Conservation (phyloP, 1,284 basidiomycete genomes). For the Irpex rosettiformis region DNA sequence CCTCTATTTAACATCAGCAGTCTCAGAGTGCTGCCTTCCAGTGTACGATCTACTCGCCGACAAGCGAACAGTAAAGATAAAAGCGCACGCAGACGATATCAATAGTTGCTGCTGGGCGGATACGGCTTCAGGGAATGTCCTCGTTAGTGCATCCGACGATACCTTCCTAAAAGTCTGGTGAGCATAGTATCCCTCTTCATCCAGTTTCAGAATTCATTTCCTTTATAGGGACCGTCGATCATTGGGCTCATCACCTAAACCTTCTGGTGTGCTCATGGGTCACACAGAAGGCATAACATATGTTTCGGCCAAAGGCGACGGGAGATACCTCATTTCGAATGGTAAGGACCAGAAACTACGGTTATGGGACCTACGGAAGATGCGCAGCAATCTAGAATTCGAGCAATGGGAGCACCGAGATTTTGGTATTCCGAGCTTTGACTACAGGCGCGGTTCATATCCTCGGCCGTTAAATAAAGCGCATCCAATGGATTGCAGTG, state of each 20-base stretch:
- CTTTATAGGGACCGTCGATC: constrained; percentile 84
- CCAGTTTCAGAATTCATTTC: not conserved
- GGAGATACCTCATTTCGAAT: constrained; percentile 94
- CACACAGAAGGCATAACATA: constrained; percentile 95
- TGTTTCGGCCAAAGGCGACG: constrained; percentile 88
- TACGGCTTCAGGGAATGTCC: constrained; percentile 85
- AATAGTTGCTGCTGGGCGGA: constrained; percentile 98
- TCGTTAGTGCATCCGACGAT: constrained; percentile 94
- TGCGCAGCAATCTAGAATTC: constrained; percentile 76
- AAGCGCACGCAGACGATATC: constrained; percentile 86
- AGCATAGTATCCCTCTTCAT: constrained; percentile 18
- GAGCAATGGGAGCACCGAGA: constrained; percentile 44
- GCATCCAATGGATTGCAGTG: constrained; percentile 86
- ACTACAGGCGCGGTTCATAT: constrained; percentile 77
- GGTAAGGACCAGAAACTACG: constrained; percentile 94
- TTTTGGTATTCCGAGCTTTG: constrained; percentile 70
- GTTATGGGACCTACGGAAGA: constrained; percentile 93
- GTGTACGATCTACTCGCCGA: constrained; percentile 90
- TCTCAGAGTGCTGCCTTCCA: constrained; percentile 26
- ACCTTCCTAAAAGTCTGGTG: constrained; percentile 94
- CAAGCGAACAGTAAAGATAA: constrained; percentile 77
- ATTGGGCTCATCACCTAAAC: constrained; percentile 72
- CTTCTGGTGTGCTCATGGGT: constrained; percentile 90
- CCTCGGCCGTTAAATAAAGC: constrained; percentile 56
- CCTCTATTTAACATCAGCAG: too few species aligned